Percentiles rank a stretch among this genome's conserved stretches.
These are phyloP conservation scores for Heliamphora pulchella DNA, from an alignment of 179 eudicot genomes.

Conservation along the genomic window DNA sequence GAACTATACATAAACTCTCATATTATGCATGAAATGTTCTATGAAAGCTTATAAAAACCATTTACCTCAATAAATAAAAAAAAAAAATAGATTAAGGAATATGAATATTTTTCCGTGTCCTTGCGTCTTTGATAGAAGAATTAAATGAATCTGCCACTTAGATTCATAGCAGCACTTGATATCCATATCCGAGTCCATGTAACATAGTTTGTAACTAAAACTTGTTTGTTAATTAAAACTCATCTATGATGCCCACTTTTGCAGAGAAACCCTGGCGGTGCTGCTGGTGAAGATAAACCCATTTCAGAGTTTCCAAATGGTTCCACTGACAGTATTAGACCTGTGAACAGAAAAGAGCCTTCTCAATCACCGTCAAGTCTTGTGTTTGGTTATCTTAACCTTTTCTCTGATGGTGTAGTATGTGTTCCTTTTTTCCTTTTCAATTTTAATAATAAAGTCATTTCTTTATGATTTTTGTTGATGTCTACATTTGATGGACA, in stretches of 20 bases:
- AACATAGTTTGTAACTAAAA: background rate
- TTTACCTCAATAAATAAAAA: too few relatives aligned
- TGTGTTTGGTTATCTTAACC: slow-evolving; percentile 94
- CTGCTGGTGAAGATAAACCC: slow-evolving; percentile 30
- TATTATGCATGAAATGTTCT: too few relatives aligned
- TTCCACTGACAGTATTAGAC: slow-evolving; percentile 11
- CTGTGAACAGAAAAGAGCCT: slow-evolving; percentile 28
- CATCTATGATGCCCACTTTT: background rate
- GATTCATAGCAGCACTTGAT: too few relatives aligned
- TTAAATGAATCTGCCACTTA: too few relatives aligned
- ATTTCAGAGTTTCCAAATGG: slow-evolving; percentile 32
- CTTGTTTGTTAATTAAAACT: background rate
- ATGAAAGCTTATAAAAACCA: too few relatives aligned
- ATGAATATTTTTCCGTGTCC: too few relatives aligned
- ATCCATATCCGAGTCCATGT: too few relatives aligned
- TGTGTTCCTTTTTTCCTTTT: slow-evolving; percentile 18
- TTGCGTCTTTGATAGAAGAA: too few relatives aligned
- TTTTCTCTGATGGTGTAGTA: slow-evolving; percentile 90
- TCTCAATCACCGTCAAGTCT: slow-evolving; percentile 53
- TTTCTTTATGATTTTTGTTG: background rate
- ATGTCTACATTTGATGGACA: background rate
- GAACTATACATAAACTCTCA: too few relatives aligned
- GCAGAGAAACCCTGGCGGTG: slow-evolving; percentile 34
- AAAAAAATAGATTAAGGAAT: too few relatives aligned
- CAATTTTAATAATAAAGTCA: background rate